These are phyloP conservation scores for Crithidia thermophila DNA, from an alignment of 208 protist genomes.

Conservation along the genomic window DNA sequence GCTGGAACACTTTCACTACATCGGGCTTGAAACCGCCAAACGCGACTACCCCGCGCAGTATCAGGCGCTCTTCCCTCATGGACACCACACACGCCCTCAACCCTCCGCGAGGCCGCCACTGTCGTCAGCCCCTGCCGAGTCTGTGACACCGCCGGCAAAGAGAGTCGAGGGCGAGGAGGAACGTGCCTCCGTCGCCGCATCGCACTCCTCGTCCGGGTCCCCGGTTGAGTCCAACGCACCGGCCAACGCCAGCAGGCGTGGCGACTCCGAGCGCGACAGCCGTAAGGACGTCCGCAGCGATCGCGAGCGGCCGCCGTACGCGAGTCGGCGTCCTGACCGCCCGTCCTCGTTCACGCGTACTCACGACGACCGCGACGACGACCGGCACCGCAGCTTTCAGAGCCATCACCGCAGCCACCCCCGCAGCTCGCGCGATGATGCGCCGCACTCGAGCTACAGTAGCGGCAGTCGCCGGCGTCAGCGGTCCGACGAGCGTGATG, in stretches of 20 bases:
- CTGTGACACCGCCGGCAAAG: neutral
- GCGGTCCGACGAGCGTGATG: neutral
- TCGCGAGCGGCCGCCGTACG: constrained; percentile 17
- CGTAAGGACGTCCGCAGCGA: neutral
- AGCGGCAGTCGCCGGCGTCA: neutral
- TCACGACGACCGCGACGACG: constrained; percentile 32
- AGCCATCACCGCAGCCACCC: constrained; percentile 18
- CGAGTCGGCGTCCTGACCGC: constrained; percentile 13
- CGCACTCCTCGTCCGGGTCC: constrained; percentile 23
- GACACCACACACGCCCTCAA: constrained; percentile 11
- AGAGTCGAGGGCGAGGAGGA: constrained; percentile 23
- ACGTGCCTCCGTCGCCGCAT: constrained; percentile 9
- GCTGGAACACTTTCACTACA: constrained; percentile 87
- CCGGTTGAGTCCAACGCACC: constrained; percentile 7
- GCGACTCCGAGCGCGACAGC: neutral
- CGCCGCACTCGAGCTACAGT: constrained; percentile 3
- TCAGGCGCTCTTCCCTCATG: constrained; percentile 46
- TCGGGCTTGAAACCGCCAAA: constrained; percentile 64
- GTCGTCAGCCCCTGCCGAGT: neutral
- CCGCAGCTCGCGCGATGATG: no score
- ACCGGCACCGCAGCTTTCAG: constrained; percentile 15
- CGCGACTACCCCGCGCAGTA: constrained; percentile 68
- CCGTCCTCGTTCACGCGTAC: no score
- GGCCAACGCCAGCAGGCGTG: neutral
- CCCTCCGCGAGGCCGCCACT: neutral